Conservation (phyloP, 257 asterid species). For the Osmanthus fragrans region DNA sequence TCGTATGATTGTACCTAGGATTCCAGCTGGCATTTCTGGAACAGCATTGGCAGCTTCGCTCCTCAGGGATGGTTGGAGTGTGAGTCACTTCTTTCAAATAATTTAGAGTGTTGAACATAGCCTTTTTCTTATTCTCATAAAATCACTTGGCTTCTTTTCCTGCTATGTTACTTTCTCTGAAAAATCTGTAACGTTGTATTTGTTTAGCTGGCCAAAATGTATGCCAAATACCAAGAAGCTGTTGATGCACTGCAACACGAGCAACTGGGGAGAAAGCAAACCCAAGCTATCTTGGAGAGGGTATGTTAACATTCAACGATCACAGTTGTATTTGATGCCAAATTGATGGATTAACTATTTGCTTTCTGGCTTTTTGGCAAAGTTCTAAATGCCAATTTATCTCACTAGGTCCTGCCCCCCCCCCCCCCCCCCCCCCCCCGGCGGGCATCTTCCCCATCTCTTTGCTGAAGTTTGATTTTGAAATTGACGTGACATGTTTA, state of each 20-base stretch:
- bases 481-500: background rate
- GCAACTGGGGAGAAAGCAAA: conserved; percentile 85
- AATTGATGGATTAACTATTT: background rate
- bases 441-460: background rate
- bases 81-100: conserved; percentile 38
- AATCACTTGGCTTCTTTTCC: background rate
- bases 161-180: background rate
- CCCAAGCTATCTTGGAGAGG: conserved; percentile 86
- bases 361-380: background rate
- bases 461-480: background rate
- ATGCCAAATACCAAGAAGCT: conserved; percentile 89
- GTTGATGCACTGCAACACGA: conserved; percentile 90
- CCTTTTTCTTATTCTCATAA: background rate
- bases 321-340: conserved; percentile 2
- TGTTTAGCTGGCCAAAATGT: conserved; percentile 74
- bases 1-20: conserved; percentile 63
- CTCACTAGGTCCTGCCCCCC: background rate
- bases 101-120: background rate
- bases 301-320: conserved; percentile 40
- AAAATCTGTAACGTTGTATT: background rate
- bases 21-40: conserved; percentile 89
- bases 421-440: background rate
- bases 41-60: conserved; percentile 97
- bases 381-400: background rate
- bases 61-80: conserved; percentile 98